Evolutionary conservation across 805 yeast genomes (phyloP), one percentile per base, ranked within the genome.

Genomic region (Candida easanensis): DNA sequence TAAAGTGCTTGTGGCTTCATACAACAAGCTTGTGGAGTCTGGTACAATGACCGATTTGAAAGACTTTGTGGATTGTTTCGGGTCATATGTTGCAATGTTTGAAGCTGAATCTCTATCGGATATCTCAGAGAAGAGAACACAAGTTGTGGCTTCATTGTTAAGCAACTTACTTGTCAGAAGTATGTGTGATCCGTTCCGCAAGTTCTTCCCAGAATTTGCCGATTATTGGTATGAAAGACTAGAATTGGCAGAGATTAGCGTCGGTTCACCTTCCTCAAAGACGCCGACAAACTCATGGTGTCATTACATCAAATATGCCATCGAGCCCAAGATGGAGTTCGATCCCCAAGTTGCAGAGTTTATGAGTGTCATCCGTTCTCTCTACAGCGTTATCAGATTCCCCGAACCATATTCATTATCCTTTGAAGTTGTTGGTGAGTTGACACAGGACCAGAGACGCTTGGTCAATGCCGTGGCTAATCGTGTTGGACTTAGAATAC

Each of bases 301-400:
- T 13, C 44, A 48, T 22, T 45, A 48, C 31, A 48, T 52, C 31
- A 38, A 25, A n/a, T 52, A 50, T 26, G 39, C 39, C 10, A 32
- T 50, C 2, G 46, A 41, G 21, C 16, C 8, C 25, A 19, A 16
- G 3, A 14, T 26, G n/a, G 18, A 7, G 5, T 8, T 17, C 4
- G 26, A 27, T 13, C 17, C 15, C 15, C 33, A 44, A 4, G 30
- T 38, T 4, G 23, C 18, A 7, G 4, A 7, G 3, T 9, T 45
- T 10, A n/a, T 41, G 36, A 39, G 30, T 7, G 17, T 35, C n/a
- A 15, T 39, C 8, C 9, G 23, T 5, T 4, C 33, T 1, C 15
- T 45, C 3, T 45, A 37, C 31, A 17, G 27, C 11, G 8, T 14
- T 4, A 10, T 27, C 4, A 41, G 37, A 14, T 25, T 45, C 25